A percentile compares a stretch with the other conserved stretches of the same genome.
Conservation (phyloP, 495 filamentous ascomycete species). For the Talaromyces thailandensis region DNA sequence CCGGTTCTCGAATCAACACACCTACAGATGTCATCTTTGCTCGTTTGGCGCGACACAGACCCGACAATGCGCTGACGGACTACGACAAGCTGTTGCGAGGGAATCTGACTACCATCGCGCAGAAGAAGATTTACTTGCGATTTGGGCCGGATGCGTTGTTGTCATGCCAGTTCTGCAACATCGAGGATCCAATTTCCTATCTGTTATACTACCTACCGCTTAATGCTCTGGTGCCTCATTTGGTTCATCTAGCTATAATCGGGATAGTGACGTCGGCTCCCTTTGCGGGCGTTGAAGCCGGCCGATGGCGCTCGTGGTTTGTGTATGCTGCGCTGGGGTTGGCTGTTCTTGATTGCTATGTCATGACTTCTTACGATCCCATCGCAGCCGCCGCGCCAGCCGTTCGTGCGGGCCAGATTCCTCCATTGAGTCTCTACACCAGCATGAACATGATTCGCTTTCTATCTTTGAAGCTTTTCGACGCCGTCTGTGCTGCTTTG, state of each 20-base stretch:
- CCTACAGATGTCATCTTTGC: slow-evolving; percentile 77
- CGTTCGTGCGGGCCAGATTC: slow-evolving; percentile 25
- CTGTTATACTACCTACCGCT: slow-evolving; percentile 72
- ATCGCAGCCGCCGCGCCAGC: slow-evolving; percentile 32
- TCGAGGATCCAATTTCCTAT: slow-evolving; percentile 62
- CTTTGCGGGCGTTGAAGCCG: slow-evolving; percentile 46
- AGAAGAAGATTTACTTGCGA: slow-evolving; percentile 70
- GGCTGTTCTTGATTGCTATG: slow-evolving; percentile 56
- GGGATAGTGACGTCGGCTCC: slow-evolving; percentile 52
- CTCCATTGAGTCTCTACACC: slow-evolving; percentile 54
- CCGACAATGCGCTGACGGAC: slow-evolving; percentile 41
- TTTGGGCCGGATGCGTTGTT: slow-evolving; percentile 66
- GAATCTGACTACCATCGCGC: slow-evolving; percentile 60
- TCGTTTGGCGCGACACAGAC: slow-evolving; percentile 58
- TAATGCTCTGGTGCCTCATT: slow-evolving; percentile 61
- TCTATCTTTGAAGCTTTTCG: slow-evolving; percentile 48
- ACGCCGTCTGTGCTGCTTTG: slow-evolving; percentile 48
- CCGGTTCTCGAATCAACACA: slow-evolving; percentile 75
- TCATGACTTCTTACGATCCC: slow-evolving; percentile 53
- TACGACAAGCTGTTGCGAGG: slow-evolving; percentile 53
- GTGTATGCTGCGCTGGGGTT: slow-evolving; percentile 52
- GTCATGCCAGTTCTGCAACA: slow-evolving; percentile 72
- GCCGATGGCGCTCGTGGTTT: slow-evolving; percentile 60
- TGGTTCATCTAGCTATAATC: slow-evolving; percentile 62
- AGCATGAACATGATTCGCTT: slow-evolving; percentile 49